A percentile compares a stretch with the other conserved stretches of the same genome.
Evolutionary conservation across 352 stramenopile genomes (phyloP).

Genomic region (Globisporangium polare): DNA sequence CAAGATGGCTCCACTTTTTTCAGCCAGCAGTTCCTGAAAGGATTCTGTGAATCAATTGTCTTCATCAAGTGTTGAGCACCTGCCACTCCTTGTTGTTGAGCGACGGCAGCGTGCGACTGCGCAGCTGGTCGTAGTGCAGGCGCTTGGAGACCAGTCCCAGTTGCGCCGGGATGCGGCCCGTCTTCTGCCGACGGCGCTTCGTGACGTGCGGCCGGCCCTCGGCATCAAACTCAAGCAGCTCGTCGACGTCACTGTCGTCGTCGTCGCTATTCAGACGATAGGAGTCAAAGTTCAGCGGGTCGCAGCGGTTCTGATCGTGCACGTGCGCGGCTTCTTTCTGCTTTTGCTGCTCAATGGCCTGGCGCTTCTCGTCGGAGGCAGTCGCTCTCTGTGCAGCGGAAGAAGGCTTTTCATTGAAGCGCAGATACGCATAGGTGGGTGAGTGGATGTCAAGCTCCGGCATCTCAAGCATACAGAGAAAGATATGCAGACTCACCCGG

Average conservation of each 20-base stretch:
- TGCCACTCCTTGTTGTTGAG: slow-evolving; percentile 63
- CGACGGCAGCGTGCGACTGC: slow-evolving; percentile 42
- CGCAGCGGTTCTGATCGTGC: slow-evolving; percentile 27
- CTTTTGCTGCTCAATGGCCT: slow-evolving; percentile 20
- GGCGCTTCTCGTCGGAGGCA: slow-evolving; percentile 17
- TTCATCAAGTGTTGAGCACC: slow-evolving; percentile 32
- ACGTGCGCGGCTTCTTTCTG: slow-evolving; percentile 20
- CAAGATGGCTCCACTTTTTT: slow-evolving; percentile 9
- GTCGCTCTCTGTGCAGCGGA: slow-evolving; percentile 23
- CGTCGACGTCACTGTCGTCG: slow-evolving; percentile 42
- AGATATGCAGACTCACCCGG: slow-evolving; percentile 19
- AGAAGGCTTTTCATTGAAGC: slow-evolving; percentile 17
- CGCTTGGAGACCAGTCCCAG: slow-evolving; percentile 55
- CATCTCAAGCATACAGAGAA: neutral
- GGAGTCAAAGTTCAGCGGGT: slow-evolving; percentile 49
- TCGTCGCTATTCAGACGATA: slow-evolving; percentile 55
- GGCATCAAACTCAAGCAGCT: slow-evolving; percentile 35
- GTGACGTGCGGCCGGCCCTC: slow-evolving; percentile 39
- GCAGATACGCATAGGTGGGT: neutral
- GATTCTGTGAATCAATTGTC: neutral
- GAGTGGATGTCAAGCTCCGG: neutral
- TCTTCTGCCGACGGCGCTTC: slow-evolving; percentile 23
- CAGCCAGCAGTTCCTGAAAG: neutral
- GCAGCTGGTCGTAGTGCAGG: slow-evolving; percentile 51
- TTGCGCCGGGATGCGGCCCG: slow-evolving; percentile 28